Evolutionary conservation across 2,329 filamentous ascomycete species (phyloP).

Genomic region (Escovopsis sp.): DNA sequence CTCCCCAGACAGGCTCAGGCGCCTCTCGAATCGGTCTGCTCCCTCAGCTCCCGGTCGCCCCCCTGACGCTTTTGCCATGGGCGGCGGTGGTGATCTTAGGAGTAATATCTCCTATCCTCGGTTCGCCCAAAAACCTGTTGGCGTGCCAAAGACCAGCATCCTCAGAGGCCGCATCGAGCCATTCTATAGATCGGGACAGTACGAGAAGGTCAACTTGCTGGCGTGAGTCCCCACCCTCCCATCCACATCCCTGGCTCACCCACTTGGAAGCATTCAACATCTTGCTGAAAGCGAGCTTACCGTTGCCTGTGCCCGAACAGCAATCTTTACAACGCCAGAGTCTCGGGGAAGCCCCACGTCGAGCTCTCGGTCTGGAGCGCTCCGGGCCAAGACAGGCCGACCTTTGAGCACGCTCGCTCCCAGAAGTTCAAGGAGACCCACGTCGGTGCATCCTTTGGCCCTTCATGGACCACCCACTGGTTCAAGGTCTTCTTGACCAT

Average conservation of each 20-base stretch:
- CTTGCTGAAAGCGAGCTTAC: constrained; percentile 1
- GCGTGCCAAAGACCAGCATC: constrained; percentile 71
- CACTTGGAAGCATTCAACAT: background rate
- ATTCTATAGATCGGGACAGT: constrained; percentile 70
- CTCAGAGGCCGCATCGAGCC: constrained; percentile 71
- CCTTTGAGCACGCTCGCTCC: constrained; percentile 68
- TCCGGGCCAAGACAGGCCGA: constrained; percentile 62
- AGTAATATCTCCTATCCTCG: constrained; percentile 36
- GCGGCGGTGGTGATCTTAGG: constrained; percentile 32
- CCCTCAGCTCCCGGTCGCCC: constrained; percentile 18
- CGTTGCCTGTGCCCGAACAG: constrained; percentile 11
- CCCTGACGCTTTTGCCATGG: constrained; percentile 28
- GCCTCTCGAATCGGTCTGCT: constrained; percentile 23
- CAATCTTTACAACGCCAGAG: constrained; percentile 24
- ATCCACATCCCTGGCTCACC: background rate
- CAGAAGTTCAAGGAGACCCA: constrained; percentile 61
- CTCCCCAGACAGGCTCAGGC: constrained; percentile 14
- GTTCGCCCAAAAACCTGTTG: constrained; percentile 40
- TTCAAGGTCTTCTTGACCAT: constrained; percentile 73
- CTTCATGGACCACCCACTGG: constrained; percentile 97
- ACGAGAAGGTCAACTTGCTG: constrained; percentile 57
- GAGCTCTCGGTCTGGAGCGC: constrained; percentile 79
- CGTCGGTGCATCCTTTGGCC: constrained; percentile 71
- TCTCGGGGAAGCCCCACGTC: constrained; percentile 58
- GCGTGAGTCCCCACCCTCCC: constrained; percentile 35